Evolutionary conservation across 352 stramenopile species (phyloP), one percentile per base, ranked within the genome.

Genomic region (Pythium inflatum): DNA sequence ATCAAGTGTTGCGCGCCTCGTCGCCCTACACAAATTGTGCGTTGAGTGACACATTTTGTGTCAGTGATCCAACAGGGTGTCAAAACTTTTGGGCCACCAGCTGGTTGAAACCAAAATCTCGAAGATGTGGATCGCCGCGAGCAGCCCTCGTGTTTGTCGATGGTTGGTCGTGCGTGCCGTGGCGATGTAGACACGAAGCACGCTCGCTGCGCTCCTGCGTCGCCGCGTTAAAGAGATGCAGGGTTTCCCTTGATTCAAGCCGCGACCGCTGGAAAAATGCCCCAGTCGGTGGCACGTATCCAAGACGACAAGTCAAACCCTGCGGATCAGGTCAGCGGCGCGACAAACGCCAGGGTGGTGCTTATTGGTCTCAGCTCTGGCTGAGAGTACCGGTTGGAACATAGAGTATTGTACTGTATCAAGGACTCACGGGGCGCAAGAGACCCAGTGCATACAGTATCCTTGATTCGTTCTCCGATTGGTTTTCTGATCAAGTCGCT

Each of bases 191-290:
- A 70, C 53, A 70, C 63, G 63, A 70, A 50, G 48, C 40, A 33
- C 56, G 55, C 25, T 36, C 33, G 36, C 16, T 46, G 63, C 63
- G 54, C 46, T 25, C 38, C 30, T 70, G 50, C 51, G 36, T 45
- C 49, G 33, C 53, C 41, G 63, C 56, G 63, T 45, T 28, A 70
- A 53, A 70, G 63, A 63, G 63, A 70, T 70, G 63, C 63, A 70
- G n/a, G 55, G 11, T 14, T 51, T n/a, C n/a, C n/a, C n/a, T n/a
- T n/a, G n/a, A n/a, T 43, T 43, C 36, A 43, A 43, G 36, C 36
- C 16, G 36, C 43, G 13, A 20, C 40, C 5, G 18, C 24, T 20
- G 24, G 7, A 20, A 7, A 25, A 20, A 48, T n/a, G 13, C 13
- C 40, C 40, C 4, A 54, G 24, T 54, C 24, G 46, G 46, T 54